Evolutionary conservation across 768 basidiomycete genomes (phyloP).

Genomic region (Suillus subalutaceus): DNA sequence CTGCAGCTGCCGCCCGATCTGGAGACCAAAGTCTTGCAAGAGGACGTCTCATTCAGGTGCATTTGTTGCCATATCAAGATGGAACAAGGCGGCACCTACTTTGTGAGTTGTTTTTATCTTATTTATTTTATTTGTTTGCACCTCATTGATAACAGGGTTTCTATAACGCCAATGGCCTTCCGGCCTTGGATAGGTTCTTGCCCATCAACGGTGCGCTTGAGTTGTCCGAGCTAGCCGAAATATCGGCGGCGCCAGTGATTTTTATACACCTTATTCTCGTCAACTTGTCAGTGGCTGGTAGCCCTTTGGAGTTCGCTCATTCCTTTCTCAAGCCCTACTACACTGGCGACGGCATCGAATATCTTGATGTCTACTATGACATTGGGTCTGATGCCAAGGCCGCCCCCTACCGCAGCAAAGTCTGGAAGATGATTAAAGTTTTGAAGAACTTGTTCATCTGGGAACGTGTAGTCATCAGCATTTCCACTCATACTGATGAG

Average conservation of each 20-base stretch:
- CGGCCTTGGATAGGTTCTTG: not conserved
- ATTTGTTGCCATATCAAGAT: not conserved
- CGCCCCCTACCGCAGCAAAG: not conserved
- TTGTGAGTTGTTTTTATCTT: not conserved
- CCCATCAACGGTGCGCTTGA: not conserved
- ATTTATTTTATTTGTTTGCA: not conserved
- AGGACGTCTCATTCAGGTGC: not conserved
- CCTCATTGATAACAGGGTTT: not conserved
- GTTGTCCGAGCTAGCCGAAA: not conserved
- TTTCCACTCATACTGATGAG: conserved; percentile 1
- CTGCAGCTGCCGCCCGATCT: not conserved
- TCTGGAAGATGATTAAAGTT: not conserved
- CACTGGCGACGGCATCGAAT: not conserved
- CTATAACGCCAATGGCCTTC: not conserved
- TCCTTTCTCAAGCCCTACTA: not conserved
- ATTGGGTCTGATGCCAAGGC: not conserved
- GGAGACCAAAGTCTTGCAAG: not conserved
- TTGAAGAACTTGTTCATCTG: not conserved
- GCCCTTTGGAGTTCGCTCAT: not conserved
- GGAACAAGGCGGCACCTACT: not conserved
- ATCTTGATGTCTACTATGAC: not conserved
- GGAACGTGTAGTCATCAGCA: not conserved
- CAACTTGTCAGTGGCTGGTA: not conserved
- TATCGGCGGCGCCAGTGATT: not conserved
- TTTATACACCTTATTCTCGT: not conserved